Conservation (phyloP, 192 early-diverging fungal genomes). For the Podila minutissima region DNA sequence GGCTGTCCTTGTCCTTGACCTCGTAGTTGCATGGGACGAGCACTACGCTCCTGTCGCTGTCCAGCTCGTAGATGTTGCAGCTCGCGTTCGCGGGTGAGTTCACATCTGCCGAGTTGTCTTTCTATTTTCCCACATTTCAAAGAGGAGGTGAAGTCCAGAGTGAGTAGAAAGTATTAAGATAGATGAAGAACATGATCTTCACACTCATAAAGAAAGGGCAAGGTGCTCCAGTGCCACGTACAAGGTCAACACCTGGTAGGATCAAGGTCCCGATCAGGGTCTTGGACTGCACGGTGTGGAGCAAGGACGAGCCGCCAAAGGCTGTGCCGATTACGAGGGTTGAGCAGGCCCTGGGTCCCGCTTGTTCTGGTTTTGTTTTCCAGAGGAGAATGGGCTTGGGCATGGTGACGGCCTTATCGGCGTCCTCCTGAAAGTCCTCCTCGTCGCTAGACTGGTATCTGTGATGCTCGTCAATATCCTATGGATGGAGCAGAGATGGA, state of each 20-base stretch:
- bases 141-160: no score
- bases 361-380: slow-evolving; percentile 6
- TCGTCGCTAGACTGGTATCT: slow-evolving; percentile 50
- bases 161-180: not conserved
- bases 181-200: not conserved
- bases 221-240: not conserved
- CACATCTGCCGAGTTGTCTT: slow-evolving; percentile 30
- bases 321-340: slow-evolving; percentile 40
- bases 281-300: slow-evolving; percentile 28
- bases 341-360: slow-evolving; percentile 7
- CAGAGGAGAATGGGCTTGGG: slow-evolving; percentile 42
- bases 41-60: slow-evolving; percentile 18
- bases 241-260: slow-evolving; percentile 31
- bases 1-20: slow-evolving; percentile 35
- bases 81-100: slow-evolving; percentile 30
- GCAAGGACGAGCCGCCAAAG: slow-evolving; percentile 25
- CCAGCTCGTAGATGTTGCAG: slow-evolving; percentile 39
- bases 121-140: not conserved
- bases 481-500: not conserved
- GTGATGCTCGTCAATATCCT: slow-evolving; percentile 31
- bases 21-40: slow-evolving; percentile 41
- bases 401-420: slow-evolving; percentile 31
- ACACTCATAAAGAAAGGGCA: not conserved
- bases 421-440: slow-evolving; percentile 39
- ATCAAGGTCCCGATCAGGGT: slow-evolving; percentile 30